Base-by-base conservation (phyloP, 768 basidiomycete species). In the Pulveroboletus sp. region DNA sequence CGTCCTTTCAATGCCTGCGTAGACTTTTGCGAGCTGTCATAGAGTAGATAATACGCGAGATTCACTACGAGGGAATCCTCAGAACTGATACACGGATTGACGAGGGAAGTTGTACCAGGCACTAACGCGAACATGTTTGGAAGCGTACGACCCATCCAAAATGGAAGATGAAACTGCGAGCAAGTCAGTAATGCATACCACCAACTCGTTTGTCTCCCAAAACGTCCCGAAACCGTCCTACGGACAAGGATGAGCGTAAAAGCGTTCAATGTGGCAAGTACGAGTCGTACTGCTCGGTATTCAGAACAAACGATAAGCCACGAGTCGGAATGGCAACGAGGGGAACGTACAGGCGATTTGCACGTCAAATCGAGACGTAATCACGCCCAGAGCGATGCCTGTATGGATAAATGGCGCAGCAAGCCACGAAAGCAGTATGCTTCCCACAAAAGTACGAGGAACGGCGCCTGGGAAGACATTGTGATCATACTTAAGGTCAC, bases 41-140 rank as follows among this genome's bases (percentile, higher is more conserved):
- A 62, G 32, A 86, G 60, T 5, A 87, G 54, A 27, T 79, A 65
- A 49, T 70, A 78, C 10, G 84, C 74, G 17, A 83, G 15, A 50
- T 84, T 89, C 26, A 86, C 88, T 43, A 17, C 30, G 17, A 31
- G 33, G 40, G 11, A 46, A 39, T 10, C 41, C 35, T 47, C 12
- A 47, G 45, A 36, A 26, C 32, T 38, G 9, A 8, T n/a, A 32
- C 32, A 7, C 41, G 33, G 32, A 11, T n/a, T 6, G 26, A 39
- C 1, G n/a, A 17, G 32, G 15, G 12, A 40, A n/a, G 55, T 70
- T 21, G 12, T 54, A 94, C 93, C 89, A 39, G 85, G 81, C 2
- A 87, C 72, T 15, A 93, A 70, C 4, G 93, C 93, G 54, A 93
- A 83, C 84, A 93, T 95, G 65, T 98, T 99, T 1, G 96, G 95